A percentile compares a stretch with the other conserved stretches of the same genome.
Conservation (phyloP, 352 stramenopile genomes). For the Elongisporangium anandrum region DNA sequence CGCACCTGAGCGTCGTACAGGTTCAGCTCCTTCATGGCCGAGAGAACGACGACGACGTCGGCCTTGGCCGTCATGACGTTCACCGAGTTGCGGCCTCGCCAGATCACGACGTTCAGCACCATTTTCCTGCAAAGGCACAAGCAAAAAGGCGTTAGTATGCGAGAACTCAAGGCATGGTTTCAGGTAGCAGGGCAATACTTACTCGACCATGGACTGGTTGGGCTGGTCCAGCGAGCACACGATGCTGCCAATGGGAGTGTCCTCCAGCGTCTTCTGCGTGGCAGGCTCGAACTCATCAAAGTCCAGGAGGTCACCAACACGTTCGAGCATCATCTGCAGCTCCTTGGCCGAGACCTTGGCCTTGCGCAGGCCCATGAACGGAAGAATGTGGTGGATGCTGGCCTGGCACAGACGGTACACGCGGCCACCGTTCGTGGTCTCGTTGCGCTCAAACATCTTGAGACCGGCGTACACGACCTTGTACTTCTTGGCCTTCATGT, state of each 20-base stretch:
- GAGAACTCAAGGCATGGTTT: neutral
- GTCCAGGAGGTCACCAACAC: slow-evolving; percentile 74
- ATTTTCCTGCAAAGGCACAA: slow-evolving; percentile 42
- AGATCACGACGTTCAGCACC: slow-evolving; percentile 83
- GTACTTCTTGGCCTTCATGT: slow-evolving; percentile 85
- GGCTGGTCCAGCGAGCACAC: slow-evolving; percentile 66
- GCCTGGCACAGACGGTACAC: slow-evolving; percentile 90
- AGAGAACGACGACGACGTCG: slow-evolving; percentile 66
- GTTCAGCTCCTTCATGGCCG: slow-evolving; percentile 84
- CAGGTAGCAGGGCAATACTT: slow-evolving; percentile 16
- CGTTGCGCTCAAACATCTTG: slow-evolving; percentile 91
- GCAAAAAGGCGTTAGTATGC: neutral
- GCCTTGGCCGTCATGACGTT: slow-evolving; percentile 86
- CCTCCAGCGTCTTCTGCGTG: slow-evolving; percentile 43
- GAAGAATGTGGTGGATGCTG: slow-evolving; percentile 79
- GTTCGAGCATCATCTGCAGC: slow-evolving; percentile 85
- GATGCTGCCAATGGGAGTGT: slow-evolving; percentile 69
- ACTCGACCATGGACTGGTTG: slow-evolving; percentile 60
- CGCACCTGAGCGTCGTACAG: slow-evolving; percentile 52
- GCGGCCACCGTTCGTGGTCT: slow-evolving; percentile 54
- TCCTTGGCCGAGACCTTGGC: slow-evolving; percentile 54
- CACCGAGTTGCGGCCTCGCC: slow-evolving; percentile 81
- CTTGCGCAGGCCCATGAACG: slow-evolving; percentile 74
- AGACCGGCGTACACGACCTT: slow-evolving; percentile 90
- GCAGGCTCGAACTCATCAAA: slow-evolving; percentile 76